Conservation (phyloP, 805 yeast genomes). For the Metschnikowia aberdeeniae region DNA sequence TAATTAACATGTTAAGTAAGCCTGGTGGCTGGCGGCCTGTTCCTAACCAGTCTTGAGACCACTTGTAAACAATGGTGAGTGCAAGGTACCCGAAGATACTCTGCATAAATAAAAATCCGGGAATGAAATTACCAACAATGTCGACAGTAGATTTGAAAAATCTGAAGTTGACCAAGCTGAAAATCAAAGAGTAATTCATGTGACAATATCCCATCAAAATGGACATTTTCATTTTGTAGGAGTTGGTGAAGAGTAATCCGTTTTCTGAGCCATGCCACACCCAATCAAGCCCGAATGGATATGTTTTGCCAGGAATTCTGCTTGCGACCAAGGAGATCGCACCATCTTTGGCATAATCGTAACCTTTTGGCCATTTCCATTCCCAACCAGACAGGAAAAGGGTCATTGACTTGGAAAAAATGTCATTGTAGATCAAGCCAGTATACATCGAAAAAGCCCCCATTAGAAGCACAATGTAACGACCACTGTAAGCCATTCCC, state of each 20-base stretch:
- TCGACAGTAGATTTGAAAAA: constrained; percentile 59
- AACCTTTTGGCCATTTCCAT: constrained; percentile 49
- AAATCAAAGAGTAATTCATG: constrained; percentile 67
- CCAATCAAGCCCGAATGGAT: constrained; percentile 63
- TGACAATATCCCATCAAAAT: constrained; percentile 72
- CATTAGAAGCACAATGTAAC: constrained; percentile 67
- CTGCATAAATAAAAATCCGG: constrained; percentile 72
- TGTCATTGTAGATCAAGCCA: constrained; percentile 68
- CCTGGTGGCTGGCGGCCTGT: constrained; percentile 66
- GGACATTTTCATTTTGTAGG: constrained; percentile 74
- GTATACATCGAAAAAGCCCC: constrained; percentile 72
- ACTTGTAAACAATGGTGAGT: constrained; percentile 64
- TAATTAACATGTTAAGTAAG: constrained; percentile 67
- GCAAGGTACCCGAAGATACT: constrained; percentile 70
- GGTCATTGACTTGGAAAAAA: constrained; percentile 66
- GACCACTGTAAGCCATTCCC: constrained; percentile 72
- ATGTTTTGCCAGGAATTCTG: constrained; percentile 42
- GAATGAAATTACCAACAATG: constrained; percentile 67
- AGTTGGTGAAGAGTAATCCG: constrained; percentile 62
- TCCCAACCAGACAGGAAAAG: constrained; percentile 68
- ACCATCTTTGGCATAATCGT: constrained; percentile 24
- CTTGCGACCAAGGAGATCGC: constrained; percentile 41
- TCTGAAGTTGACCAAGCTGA: constrained; percentile 60
- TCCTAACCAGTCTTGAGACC: constrained; percentile 69
- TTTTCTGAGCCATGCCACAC: constrained; percentile 83